Conservation (phyloP, 352 stramenopile genomes). For the Pseudoperonospora humuli region DNA sequence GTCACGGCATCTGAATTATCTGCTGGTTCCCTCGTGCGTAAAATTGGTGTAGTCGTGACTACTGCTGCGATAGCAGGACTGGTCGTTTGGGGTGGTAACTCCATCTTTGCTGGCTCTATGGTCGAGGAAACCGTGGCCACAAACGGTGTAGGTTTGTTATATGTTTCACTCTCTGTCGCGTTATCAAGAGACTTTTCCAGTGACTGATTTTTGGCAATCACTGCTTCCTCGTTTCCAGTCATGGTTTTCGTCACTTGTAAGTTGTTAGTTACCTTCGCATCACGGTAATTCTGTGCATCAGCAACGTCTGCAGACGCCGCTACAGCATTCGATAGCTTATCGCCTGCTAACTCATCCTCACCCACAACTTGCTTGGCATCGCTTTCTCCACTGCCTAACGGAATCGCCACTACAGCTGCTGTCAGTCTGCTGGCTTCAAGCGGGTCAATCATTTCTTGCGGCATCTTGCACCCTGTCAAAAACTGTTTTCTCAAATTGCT, state of each 20-base stretch:
- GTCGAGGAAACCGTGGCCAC: not conserved
- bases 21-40: conserved; percentile 24
- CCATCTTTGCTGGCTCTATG: not conserved
- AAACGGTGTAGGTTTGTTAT: conserved; percentile 3
- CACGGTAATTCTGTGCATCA: not conserved
- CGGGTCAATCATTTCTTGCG: conserved; percentile 1
- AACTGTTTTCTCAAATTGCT: too few relatives aligned
- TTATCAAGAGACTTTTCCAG: conserved; percentile 3
- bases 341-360: conserved; percentile 8
- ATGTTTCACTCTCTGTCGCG: conserved; percentile 1
- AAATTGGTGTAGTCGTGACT: conserved; percentile 23
- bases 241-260: not conserved
- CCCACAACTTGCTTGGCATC: conserved; percentile 1
- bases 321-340: not conserved
- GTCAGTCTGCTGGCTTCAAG: not conserved
- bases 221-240: not conserved
- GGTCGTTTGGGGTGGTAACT: not conserved
- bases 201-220: not conserved
- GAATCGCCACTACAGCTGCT: not conserved
- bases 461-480: not conserved
- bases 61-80: conserved; percentile 3
- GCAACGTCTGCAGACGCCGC: not conserved
- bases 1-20: conserved; percentile 14
- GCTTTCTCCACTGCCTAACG: not conserved
- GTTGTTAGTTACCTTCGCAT: conserved; percentile 7